Evolutionary conservation across 345 rosid species (phyloP).

Genomic region (Rhodomyrtus tomentosa): DNA sequence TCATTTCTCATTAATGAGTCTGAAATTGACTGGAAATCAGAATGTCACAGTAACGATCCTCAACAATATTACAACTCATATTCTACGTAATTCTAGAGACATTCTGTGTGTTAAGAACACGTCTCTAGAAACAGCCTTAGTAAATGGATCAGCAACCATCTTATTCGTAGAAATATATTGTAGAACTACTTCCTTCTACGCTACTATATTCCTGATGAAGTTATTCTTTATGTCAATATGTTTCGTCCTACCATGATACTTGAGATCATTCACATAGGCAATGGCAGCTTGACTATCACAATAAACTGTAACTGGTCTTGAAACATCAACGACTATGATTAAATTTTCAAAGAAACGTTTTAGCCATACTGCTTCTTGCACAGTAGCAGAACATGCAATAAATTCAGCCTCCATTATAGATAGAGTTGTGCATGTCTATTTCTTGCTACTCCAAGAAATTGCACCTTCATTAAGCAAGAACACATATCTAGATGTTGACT

Average conservation of each 20-base stretch:
- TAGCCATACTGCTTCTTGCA: not conserved
- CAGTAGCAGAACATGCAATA: not conserved
- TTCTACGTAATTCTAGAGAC: too few relatives aligned
- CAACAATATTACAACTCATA: too few relatives aligned
- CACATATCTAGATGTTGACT: not conserved
- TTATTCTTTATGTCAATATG: not conserved
- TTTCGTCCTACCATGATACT: not conserved
- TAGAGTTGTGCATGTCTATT: not conserved
- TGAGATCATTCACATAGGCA: not conserved
- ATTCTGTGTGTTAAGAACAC: too few relatives aligned
- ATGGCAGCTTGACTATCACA: not conserved
- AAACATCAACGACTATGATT: not conserved
- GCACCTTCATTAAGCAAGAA: not conserved
- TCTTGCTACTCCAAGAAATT: not conserved
- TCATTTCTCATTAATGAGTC: too few relatives aligned
- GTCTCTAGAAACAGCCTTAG: not conserved
- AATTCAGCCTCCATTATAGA: not conserved
- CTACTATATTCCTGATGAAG: not conserved
- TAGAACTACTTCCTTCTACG: not conserved
- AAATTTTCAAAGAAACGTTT: not conserved
- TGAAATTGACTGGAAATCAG: too few relatives aligned
- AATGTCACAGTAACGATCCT: too few relatives aligned
- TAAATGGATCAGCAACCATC: accelerated
- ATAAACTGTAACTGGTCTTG: not conserved
- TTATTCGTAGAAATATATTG: not conserved